Percentiles rank a stretch among this genome's conserved stretches.
These are phyloP conservation scores for Cladosporium halotolerans DNA, from an alignment of 2,329 filamentous ascomycete genomes.

Conservation along the genomic window DNA sequence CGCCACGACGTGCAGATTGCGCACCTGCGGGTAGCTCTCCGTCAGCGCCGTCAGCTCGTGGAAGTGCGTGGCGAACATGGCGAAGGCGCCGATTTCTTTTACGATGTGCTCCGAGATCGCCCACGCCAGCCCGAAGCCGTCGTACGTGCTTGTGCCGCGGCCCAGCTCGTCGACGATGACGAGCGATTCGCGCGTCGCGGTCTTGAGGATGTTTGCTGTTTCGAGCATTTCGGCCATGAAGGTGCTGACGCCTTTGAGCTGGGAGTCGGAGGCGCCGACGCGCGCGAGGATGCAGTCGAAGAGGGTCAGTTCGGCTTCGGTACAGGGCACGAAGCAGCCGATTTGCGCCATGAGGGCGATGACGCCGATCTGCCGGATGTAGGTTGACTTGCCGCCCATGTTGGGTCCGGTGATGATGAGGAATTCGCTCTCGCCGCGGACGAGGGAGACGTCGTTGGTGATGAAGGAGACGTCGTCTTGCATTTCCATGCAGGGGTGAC, in stretches of 20 bases:
- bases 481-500: conserved; percentile 97
- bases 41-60: conserved; percentile 91
- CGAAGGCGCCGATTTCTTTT: conserved; percentile 87
- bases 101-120: conserved; percentile 97
- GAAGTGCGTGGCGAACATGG: conserved; percentile 96
- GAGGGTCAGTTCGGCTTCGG: conserved; percentile 84
- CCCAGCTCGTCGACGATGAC: conserved; percentile 99
- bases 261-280: conserved; percentile 91
- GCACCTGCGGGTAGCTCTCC: conserved; percentile 78
- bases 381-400: conserved; percentile 98
- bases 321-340: conserved; percentile 90
- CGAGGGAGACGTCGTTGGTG: conserved; percentile 86
- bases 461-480: conserved; percentile 99
- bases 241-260: conserved; percentile 94
- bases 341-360: conserved; percentile 96
- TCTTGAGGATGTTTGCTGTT: conserved; percentile 96
- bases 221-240: conserved; percentile 99
- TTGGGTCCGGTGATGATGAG: conserved; percentile 96
- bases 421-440: conserved; percentile 75
- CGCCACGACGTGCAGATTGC: conserved; percentile 91
- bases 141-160: conserved; percentile 93
- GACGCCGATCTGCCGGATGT: conserved; percentile 94
- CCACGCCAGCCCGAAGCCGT: conserved; percentile 98
- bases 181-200: conserved; percentile 85
- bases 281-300: conserved; percentile 96